A percentile compares a stretch with the other conserved stretches of the same genome.
Evolutionary conservation across 345 rosid genomes (phyloP).

Genomic region (Theobroma cacao): DNA sequence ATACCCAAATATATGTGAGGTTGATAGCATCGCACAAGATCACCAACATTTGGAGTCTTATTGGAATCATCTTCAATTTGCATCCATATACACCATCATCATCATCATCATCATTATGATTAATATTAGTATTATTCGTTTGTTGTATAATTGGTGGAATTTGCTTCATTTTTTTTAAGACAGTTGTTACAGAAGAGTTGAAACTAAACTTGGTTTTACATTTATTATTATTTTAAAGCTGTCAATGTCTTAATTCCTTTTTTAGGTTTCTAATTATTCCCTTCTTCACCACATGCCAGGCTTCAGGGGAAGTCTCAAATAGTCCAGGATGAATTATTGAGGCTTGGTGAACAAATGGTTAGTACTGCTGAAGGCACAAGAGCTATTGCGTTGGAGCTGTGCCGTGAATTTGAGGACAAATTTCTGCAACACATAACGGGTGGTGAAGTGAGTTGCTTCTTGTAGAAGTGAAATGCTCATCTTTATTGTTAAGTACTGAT

Average conservation of each 20-base stretch:
- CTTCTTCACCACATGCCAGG: slow-evolving; percentile 36
- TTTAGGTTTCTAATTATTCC: slow-evolving; percentile 12
- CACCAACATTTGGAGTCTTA: not conserved
- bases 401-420: slow-evolving; percentile 98
- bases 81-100: no score
- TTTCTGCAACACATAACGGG: slow-evolving; percentile 88
- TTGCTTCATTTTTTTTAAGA: not conserved
- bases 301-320: slow-evolving; percentile 92
- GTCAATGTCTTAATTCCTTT: not conserved
- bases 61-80: not conserved
- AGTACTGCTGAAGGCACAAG: slow-evolving; percentile 87
- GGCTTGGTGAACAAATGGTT: slow-evolving; percentile 91
- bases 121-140: not conserved
- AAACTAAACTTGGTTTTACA: not conserved
- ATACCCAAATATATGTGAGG: not conserved
- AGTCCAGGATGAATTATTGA: slow-evolving; percentile 79
- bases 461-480: not conserved
- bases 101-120: no score
- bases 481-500: not conserved
- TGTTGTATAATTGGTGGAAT: not conserved
- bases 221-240: not conserved
- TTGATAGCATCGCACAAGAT: not conserved
- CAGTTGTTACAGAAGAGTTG: not conserved
- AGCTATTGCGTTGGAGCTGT: slow-evolving; percentile 96
- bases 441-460: slow-evolving; percentile 76